Evolutionary conservation across 1,284 basidiomycete species (phyloP).

Genomic region (Takashimella koratensis): DNA sequence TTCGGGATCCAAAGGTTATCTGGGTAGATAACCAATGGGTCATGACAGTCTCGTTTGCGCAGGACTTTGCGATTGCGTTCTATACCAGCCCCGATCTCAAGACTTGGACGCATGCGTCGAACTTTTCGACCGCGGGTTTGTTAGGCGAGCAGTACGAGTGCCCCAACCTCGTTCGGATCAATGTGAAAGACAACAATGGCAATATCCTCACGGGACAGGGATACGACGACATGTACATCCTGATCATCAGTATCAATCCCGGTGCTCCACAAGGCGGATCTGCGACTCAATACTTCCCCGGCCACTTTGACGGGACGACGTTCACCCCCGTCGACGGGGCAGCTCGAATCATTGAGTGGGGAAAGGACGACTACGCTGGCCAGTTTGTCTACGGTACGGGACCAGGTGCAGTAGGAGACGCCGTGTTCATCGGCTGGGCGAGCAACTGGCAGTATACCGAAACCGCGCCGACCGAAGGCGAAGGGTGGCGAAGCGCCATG

Average conservation of each 20-base stretch:
- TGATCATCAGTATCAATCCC: constrained; percentile 38
- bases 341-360: constrained; percentile 44
- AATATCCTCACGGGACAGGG: constrained; percentile 9
- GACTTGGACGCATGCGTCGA: constrained; percentile 46
- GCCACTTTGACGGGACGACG: constrained; percentile 46
- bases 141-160: constrained; percentile 49
- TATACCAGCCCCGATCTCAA: constrained; percentile 48
- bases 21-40: constrained; percentile 49
- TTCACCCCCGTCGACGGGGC: constrained; percentile 45
- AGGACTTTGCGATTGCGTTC: constrained; percentile 45
- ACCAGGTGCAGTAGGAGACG: constrained; percentile 10
- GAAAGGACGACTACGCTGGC: constrained; percentile 50
- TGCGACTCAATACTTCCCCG: constrained; percentile 47
- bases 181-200: constrained; percentile 27
- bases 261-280: constrained; percentile 45
- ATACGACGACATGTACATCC: constrained; percentile 16
- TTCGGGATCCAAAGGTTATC: constrained; percentile 52
- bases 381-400: constrained; percentile 44
- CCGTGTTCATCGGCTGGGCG: constrained; percentile 48
- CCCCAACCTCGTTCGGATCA: constrained; percentile 43
- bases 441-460: constrained; percentile 51
- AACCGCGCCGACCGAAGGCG: constrained; percentile 40
- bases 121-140: constrained; percentile 37
- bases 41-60: constrained; percentile 47
- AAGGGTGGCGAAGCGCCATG: constrained; percentile 48